Conservation (phyloP, 441 rosid genomes). For the Capsella rubella region DNA sequence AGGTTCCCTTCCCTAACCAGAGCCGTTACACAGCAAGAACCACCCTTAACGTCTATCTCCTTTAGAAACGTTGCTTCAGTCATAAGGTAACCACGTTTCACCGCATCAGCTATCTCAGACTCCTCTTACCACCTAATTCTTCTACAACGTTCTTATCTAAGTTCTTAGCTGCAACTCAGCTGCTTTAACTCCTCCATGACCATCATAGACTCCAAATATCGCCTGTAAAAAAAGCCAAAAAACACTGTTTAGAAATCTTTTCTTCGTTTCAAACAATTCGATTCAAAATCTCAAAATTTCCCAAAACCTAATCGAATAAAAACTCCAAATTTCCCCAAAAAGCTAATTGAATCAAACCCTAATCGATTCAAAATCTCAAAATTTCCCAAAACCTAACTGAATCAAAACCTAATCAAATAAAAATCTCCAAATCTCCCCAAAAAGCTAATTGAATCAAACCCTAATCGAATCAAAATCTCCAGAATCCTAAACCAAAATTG, state of each 20-base stretch:
- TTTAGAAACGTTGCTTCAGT: too few species aligned
- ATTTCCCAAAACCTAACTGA: too few species aligned
- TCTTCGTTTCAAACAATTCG: not conserved
- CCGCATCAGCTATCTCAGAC: too few species aligned
- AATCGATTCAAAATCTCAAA: too few species aligned
- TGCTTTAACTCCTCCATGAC: constrained; percentile 77
- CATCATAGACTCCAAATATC: constrained; percentile 74
- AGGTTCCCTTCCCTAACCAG: too few species aligned
- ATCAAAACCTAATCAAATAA: too few species aligned
- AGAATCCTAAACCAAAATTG: not conserved
- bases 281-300: not conserved
- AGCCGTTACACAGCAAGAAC: too few species aligned
- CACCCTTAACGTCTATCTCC: too few species aligned
- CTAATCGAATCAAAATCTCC: not conserved
- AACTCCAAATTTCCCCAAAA: too few species aligned
- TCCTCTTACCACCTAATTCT: constrained; percentile 53
- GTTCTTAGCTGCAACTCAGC: constrained; percentile 79
- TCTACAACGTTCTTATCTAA: constrained; percentile 59
- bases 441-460: too few species aligned
- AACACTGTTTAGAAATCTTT: not conserved
- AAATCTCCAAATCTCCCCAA: not conserved
- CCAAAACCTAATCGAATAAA: not conserved
- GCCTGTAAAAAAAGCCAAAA: constrained; percentile 47
- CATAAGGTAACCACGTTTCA: too few species aligned
- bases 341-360: not conserved